Evolutionary conservation across 495 filamentous ascomycete genomes (phyloP).

Genomic region (Aspergillus cavernicola): DNA sequence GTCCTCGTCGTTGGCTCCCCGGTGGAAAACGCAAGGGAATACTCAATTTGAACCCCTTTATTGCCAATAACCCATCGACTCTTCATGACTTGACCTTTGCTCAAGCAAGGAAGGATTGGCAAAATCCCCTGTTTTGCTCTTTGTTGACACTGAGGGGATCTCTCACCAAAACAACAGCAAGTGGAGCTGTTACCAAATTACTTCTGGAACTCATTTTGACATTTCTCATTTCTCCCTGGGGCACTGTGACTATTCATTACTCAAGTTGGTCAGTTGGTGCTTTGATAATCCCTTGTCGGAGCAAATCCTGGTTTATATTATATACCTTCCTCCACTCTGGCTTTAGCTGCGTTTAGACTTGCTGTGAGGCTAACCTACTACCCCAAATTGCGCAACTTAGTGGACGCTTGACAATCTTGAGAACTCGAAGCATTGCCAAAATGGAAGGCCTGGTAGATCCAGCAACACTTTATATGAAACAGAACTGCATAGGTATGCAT

Average conservation of each 20-base stretch:
- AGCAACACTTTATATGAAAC: slow-evolving; percentile 85
- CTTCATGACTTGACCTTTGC: slow-evolving; percentile 1
- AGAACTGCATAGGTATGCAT: slow-evolving; percentile 82
- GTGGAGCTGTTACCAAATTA: slow-evolving; percentile 5
- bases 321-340: background rate
- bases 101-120: slow-evolving; percentile 14
- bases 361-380: background rate
- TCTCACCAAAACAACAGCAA: slow-evolving; percentile 15
- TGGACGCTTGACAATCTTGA: slow-evolving; percentile 3
- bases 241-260: background rate
- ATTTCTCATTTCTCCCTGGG: slow-evolving; percentile 5
- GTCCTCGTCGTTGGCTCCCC: slow-evolving; percentile 7
- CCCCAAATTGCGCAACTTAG: background rate
- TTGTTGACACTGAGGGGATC: slow-evolving; percentile 9
- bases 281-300: background rate
- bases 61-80: background rate
- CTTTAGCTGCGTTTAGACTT: background rate
- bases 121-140: background rate
- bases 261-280: slow-evolving; percentile 7
- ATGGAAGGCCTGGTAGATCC: slow-evolving; percentile 63
- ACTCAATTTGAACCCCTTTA: slow-evolving; percentile 6
- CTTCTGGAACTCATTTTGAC: slow-evolving; percentile 2
- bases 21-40: slow-evolving; percentile 30
- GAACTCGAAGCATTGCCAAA: slow-evolving; percentile 16
- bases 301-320: background rate